Evolutionary conservation across 345 rosid species (phyloP).

Genomic region (Salix dunnii): DNA sequence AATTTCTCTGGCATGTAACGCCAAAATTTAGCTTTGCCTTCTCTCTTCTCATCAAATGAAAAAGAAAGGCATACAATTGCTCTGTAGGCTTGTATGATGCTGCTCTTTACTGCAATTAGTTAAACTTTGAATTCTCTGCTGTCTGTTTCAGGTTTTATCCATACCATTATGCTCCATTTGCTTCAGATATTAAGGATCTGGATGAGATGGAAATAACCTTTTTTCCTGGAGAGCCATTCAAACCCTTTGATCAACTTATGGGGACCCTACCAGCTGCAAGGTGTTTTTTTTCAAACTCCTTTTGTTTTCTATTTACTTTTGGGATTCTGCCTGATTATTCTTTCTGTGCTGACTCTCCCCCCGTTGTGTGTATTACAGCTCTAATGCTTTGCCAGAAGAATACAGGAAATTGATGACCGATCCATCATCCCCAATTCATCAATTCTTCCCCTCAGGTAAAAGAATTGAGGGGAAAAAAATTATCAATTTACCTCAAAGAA

Average conservation of each 20-base stretch:
- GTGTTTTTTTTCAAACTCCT: slow-evolving; percentile 25
- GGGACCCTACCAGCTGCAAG: slow-evolving; percentile 97
- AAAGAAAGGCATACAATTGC: background rate
- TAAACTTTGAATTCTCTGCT: slow-evolving; percentile 5
- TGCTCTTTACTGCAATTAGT: background rate
- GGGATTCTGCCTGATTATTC: slow-evolving; percentile 1
- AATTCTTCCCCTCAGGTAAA: slow-evolving; percentile 83
- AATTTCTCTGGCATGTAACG: background rate
- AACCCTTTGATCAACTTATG: slow-evolving; percentile 98
- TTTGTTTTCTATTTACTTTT: background rate
- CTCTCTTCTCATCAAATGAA: background rate
- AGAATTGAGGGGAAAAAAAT: background rate
- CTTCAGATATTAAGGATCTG: slow-evolving; percentile 86
- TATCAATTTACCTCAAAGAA: slow-evolving; percentile 5
- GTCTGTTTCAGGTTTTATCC: slow-evolving; percentile 86
- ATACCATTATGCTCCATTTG: slow-evolving; percentile 98
- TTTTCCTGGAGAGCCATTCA: slow-evolving; percentile 86
- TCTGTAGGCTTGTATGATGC: background rate
- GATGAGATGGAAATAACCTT: slow-evolving; percentile 79
- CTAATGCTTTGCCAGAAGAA: slow-evolving; percentile 78
- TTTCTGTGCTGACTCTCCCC: slow-evolving; percentile 17
- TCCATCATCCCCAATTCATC: slow-evolving; percentile 66
- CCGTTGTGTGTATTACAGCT: slow-evolving; percentile 47
- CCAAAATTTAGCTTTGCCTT: background rate
- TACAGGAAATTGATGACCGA: slow-evolving; percentile 80